Percentiles rank a stretch among this genome's conserved stretches.
Conservation (phyloP, 2,329 filamentous ascomycete species). For the Drechslera avenae region DNA sequence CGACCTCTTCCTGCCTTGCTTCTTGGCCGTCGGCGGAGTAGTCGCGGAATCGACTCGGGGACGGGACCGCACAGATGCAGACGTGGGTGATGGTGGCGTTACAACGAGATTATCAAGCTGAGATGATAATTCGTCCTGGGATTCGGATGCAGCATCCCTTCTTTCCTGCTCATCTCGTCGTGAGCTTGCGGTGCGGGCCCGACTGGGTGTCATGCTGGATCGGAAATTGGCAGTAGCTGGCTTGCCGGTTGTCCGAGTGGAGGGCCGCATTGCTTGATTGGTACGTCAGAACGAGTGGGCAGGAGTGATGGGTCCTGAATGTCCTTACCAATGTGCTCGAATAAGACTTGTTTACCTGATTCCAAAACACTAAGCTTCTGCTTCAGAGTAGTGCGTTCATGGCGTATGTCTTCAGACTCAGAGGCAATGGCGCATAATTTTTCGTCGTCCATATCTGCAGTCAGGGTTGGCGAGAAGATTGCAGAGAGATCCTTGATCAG, state of each 20-base stretch:
- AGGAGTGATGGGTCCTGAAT: neutral
- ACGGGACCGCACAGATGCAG: neutral
- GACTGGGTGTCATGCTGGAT: neutral
- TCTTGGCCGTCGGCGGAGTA: neutral
- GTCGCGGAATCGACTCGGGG: conserved; percentile 7
- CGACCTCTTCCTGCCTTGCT: neutral
- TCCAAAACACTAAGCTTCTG: conserved; percentile 21
- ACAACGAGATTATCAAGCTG: conserved; percentile 7
- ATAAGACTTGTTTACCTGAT: conserved; percentile 20
- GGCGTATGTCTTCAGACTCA: conserved; percentile 28
- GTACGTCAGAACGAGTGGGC: neutral
- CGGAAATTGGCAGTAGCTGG: neutral
- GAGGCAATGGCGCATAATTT: conserved; percentile 28
- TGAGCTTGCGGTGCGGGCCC: neutral
- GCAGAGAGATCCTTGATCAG: conserved; percentile 25
- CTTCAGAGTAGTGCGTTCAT: conserved; percentile 16
- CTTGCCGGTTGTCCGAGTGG: neutral
- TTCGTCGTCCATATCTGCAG: conserved; percentile 28
- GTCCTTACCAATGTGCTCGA: conserved; percentile 22
- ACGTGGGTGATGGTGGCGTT: conserved; percentile 1
- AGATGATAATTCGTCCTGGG: neutral
- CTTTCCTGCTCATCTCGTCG: neutral
- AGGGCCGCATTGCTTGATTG: conserved; percentile 7
- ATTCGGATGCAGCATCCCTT: neutral
- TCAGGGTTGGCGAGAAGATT: conserved; percentile 28